Evolutionary conservation across 164 flowering plant species (phyloP).

Genomic region (Aristolochia contorta): DNA sequence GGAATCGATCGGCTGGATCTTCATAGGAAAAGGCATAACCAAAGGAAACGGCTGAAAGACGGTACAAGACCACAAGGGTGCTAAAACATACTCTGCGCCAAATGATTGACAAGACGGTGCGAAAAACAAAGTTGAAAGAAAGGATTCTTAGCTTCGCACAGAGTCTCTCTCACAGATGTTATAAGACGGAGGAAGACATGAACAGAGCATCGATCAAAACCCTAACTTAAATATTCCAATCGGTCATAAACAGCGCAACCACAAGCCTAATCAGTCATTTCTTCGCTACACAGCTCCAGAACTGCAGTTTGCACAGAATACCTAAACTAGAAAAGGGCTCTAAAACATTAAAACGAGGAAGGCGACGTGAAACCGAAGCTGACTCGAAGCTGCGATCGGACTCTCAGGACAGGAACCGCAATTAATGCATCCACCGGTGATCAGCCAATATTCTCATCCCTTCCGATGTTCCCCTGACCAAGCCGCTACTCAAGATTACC

Average conservation of each 20-base stretch:
- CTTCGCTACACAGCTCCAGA: not conserved
- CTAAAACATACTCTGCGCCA: not conserved
- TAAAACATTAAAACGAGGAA: slow-evolving; percentile 4
- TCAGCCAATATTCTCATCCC: not conserved
- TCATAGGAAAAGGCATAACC: slow-evolving; percentile 58
- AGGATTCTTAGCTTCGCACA: too few relatives aligned
- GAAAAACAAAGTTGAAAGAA: not conserved
- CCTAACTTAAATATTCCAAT: not conserved
- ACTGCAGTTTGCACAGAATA: not conserved
- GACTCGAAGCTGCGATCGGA: not conserved
- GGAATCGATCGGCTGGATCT: slow-evolving; percentile 74
- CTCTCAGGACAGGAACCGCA: not conserved
- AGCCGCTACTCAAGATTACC: too few relatives aligned
- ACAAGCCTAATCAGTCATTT: not conserved
- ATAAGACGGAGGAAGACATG: too few relatives aligned
- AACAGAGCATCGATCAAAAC: too few relatives aligned
- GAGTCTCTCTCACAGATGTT: too few relatives aligned
- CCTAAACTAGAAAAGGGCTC: not conserved
- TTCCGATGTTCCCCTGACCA: not conserved
- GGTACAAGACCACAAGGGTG: not conserved
- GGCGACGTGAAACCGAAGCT: not conserved
- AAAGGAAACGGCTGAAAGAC: not conserved
- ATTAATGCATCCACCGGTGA: not conserved
- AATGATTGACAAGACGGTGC: not conserved
- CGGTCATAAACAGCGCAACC: not conserved